Conservation (phyloP, 345 rosid species). For the Arabis hirsuta region DNA sequence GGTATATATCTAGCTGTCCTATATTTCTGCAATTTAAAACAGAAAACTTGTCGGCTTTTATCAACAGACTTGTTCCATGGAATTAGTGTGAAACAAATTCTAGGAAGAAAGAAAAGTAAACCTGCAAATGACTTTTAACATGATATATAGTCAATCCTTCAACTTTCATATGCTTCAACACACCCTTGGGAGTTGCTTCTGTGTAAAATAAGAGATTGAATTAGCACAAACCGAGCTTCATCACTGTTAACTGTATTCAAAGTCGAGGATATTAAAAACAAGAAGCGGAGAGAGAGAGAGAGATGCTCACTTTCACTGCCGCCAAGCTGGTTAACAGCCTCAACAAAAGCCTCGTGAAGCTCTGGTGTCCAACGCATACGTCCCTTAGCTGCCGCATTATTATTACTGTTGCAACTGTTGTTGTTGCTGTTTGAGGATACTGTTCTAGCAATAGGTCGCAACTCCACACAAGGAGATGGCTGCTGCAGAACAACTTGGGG, state of each 20-base stretch:
- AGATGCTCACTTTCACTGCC: slow-evolving; percentile 71
- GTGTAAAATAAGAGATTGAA: slow-evolving; percentile 36
- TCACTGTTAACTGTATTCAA: neutral
- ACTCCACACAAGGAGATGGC: slow-evolving; percentile 57
- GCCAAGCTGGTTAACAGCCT: slow-evolving; percentile 84
- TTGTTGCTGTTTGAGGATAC: slow-evolving; percentile 50
- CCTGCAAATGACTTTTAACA: slow-evolving; percentile 97
- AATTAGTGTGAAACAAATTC: slow-evolving; percentile 3
- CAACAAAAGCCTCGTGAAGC: slow-evolving; percentile 91
- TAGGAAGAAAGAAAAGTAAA: slow-evolving; percentile 27
- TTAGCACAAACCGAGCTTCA: slow-evolving; percentile 37
- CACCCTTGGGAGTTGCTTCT: slow-evolving; percentile 97
- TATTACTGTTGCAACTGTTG: slow-evolving; percentile 33
- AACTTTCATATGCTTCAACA: slow-evolving; percentile 86
- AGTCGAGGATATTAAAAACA: neutral
- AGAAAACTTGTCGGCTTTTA: slow-evolving; percentile 7
- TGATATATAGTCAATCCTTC: slow-evolving; percentile 88
- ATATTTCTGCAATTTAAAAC: slow-evolving; percentile 70
- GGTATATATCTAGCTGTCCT: slow-evolving; percentile 80
- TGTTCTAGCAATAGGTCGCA: slow-evolving; percentile 48
- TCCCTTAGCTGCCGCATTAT: slow-evolving; percentile 66
- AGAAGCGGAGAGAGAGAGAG: slow-evolving; percentile 1
- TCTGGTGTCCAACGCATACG: slow-evolving; percentile 98
- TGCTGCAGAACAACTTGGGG: slow-evolving; percentile 52
- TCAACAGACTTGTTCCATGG: neutral